These are phyloP conservation scores for Globisporangium polare DNA, from an alignment of 352 stramenopile genomes.

Conservation along the genomic window DNA sequence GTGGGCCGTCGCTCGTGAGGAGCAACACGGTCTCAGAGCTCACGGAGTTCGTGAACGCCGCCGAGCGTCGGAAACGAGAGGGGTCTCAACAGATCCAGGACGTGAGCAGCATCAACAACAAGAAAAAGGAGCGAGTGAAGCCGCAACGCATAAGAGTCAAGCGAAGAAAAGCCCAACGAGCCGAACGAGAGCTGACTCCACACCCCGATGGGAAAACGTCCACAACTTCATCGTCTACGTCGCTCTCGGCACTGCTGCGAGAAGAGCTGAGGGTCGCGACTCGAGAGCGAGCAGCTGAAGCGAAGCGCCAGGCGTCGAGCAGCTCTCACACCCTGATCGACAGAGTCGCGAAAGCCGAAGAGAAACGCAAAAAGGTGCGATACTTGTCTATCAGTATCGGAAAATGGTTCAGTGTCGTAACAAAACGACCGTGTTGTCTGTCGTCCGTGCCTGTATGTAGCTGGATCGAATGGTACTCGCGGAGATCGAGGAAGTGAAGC, in stretches of 20 bases:
- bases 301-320: background rate
- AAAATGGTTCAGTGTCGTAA: background rate
- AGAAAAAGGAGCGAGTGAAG: constrained; percentile 1
- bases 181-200: background rate
- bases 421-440: background rate
- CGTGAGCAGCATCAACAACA: background rate
- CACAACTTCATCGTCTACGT: constrained; percentile 12
- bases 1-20: background rate
- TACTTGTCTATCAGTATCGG: background rate
- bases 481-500: constrained; percentile 66
- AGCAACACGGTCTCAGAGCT: constrained; percentile 19
- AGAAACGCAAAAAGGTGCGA: constrained; percentile 61
- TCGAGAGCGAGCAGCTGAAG: constrained; percentile 4
- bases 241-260: constrained; percentile 33
- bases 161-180: constrained; percentile 1
- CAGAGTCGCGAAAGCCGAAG: constrained; percentile 36
- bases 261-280: constrained; percentile 28
- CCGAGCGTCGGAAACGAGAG: constrained; percentile 27
- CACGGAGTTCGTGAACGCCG: constrained; percentile 30
- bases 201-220: background rate
- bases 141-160: background rate
- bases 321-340: constrained; percentile 36
- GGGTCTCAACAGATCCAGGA: background rate
- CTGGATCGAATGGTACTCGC: constrained; percentile 56
- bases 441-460: constrained; percentile 15